phyloP scores from a whole-genome alignment of 768 basidiomycete genomes.

The Serpula lacrymans region DNA sequence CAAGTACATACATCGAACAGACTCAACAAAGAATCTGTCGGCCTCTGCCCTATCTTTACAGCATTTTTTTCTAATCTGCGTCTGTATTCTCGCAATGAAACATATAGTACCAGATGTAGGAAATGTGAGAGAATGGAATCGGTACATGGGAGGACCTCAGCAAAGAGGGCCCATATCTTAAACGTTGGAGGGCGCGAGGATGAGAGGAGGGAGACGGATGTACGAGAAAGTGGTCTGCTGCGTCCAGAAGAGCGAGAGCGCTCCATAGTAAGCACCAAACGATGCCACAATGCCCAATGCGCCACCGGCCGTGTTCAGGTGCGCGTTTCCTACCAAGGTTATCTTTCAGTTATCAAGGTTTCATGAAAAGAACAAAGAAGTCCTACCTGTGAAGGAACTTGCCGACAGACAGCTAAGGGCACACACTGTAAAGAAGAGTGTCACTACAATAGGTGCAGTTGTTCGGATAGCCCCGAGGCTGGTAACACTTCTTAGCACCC shows the following conservation, averaged over 20 bases:
- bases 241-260: slow-evolving; percentile 25
- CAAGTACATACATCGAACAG: no score
- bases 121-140: no score
- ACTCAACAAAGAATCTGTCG: no score
- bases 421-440: slow-evolving; percentile 18
- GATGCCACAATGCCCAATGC: slow-evolving; percentile 21
- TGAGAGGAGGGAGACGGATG: slow-evolving; percentile 21
- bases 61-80: no score
- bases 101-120: no score
- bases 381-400: slow-evolving; percentile 24
- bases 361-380: not conserved
- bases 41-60: no score
- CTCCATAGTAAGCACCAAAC: slow-evolving; percentile 26
- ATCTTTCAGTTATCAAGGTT: not conserved
- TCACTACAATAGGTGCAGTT: slow-evolving; percentile 18
- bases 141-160: no score
- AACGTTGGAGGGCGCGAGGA: slow-evolving; percentile 14
- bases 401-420: slow-evolving; percentile 21
- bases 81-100: no score
- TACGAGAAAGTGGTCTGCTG: slow-evolving; percentile 24
- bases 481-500: not conserved
- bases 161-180: no score
- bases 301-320: slow-evolving; percentile 25
- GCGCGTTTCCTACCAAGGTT: slow-evolving; percentile 13
- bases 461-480: slow-evolving; percentile 25